Percentiles rank a stretch among this genome's conserved stretches.
These are phyloP conservation scores for Viola pubescens DNA, from an alignment of 441 rosid genomes.

Conservation along the genomic window DNA sequence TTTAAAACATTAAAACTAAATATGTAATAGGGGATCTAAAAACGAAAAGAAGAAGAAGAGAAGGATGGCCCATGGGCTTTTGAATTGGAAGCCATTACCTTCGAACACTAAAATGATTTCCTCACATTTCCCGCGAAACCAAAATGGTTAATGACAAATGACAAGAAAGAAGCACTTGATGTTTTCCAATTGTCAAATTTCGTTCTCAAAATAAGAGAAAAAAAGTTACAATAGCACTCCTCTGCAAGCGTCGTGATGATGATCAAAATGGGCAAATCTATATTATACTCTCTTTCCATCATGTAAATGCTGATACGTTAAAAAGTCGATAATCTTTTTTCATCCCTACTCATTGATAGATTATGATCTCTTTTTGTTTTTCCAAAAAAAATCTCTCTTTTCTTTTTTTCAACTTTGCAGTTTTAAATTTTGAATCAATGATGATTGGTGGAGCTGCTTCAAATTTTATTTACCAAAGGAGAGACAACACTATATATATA, in stretches of 20 bases:
- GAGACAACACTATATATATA: background rate
- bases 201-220: conserved; percentile 3
- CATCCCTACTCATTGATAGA: conserved; percentile 41
- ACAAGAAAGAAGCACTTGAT: conserved; percentile 2
- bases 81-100: too few species aligned
- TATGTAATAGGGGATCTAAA: too few species aligned
- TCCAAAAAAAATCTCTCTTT: conserved; percentile 10
- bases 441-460: conserved; percentile 13
- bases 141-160: background rate
- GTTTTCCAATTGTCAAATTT: background rate
- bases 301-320: conserved; percentile 21
- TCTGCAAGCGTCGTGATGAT: conserved; percentile 23
- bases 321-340: conserved; percentile 30
- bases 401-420: conserved; percentile 14
- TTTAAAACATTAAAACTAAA: too few species aligned
- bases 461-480: conserved; percentile 7
- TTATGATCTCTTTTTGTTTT: conserved; percentile 40
- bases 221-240: conserved; percentile 18
- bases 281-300: conserved; percentile 3
- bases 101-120: too few species aligned
- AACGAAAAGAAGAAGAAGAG: too few species aligned
- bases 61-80: too few species aligned
- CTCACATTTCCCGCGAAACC: conserved; percentile 24
- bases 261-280: conserved; percentile 5
- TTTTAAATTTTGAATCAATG: conserved; percentile 23